Base-by-base conservation (phyloP, 495 filamentous ascomycete species). In the Amorphotheca resinae region DNA sequence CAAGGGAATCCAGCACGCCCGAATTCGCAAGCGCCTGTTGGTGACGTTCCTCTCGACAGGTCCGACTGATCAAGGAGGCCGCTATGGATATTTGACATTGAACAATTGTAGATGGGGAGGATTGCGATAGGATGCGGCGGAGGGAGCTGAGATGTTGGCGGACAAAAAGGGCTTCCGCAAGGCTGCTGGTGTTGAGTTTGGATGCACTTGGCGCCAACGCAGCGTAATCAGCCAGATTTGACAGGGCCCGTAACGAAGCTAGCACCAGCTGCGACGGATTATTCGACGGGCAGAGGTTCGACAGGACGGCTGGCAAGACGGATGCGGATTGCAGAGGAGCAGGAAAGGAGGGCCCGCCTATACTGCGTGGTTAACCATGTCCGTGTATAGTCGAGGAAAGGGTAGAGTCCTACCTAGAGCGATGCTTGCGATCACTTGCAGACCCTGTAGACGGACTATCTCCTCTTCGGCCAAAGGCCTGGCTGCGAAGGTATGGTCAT, bases 271-370 rank as follows among this genome's bases (percentile, higher is more conserved):
- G 69, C 8, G 76, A 64, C 3, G 82, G 76, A 37, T 74, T 76
- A 41, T 76, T 76, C 17, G 59, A 56, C 0, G 83, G 79, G 21
- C 74, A 80, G 0, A 94, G 63, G 16, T 77, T 70, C 28, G 73
- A 62, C 14, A 94, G 66, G 30, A 94, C 69, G 1, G 68, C 72
- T 1, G 76, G 69, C n/a, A 88, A 64, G 4, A 74, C 72, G 26
- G 65, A 62, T 38, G 73, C 79, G 7, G 74, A 70, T 40, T 87
- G 66, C 33, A 98, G 65, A 20, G 91, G 80, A 4, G 66, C 59
- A 31, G 95, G 70, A 58, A 88, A 93, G 4, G 79, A 64, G 35
- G 84, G 74, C 22, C 91, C 89, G 54, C 85, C 88, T 94, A 44
- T 44, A 14, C 15, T 14, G 42, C 6, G 14, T 57, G 32, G 20